Evolutionary conservation across 495 filamentous ascomycete species (phyloP), one percentile per base, ranked within the genome.

Genomic region (Penicillium ochrochloron): DNA sequence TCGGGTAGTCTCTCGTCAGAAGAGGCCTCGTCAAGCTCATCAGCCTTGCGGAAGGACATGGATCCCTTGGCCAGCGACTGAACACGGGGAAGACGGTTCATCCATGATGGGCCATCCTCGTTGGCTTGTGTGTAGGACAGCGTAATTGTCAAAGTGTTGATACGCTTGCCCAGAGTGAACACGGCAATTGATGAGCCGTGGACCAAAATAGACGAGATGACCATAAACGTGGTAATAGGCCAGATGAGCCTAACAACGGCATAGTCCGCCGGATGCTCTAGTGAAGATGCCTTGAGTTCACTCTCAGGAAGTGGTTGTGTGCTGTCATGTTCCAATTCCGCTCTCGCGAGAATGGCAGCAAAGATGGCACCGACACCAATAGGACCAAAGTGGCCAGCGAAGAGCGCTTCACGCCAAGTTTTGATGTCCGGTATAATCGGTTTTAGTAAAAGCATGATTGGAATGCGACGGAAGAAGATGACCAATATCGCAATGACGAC

Each of bases 361-460:
- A 98, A 99, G 63, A 99, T 92, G 64, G 94, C 96, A 66, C 96
- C 96, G 57, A 99, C 95, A 59, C 96, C 96, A 65, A 99, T 98
- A 25, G 96, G 96, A 17, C 96, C 96, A 73, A 99, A 99, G 75
- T 99, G 96, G 10, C 96, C 96, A 31, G 96, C 96, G 74, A 99
- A 99, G 15, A 98, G 84, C 29, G 95, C 94, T 75, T 99, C 96
- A 60, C 96, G 90, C 96, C 96, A 99, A 0, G 95, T 97, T 76
- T 97, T 98, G 64, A 99, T 86, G 73, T 98, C 96, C 7, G 95
- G 95, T 74, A 99, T 97, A 7, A 98, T 29, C 0, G 96, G 94
- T 72, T 98, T 98, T 44, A 98, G 77, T 0, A 86, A 74, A 78
- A 99, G 73, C 95, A 99, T 97, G 72, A 97, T 90, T 0, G 96